Conservation (phyloP, 2,329 filamentous ascomycete species). For the Paecilomyces sp. region DNA sequence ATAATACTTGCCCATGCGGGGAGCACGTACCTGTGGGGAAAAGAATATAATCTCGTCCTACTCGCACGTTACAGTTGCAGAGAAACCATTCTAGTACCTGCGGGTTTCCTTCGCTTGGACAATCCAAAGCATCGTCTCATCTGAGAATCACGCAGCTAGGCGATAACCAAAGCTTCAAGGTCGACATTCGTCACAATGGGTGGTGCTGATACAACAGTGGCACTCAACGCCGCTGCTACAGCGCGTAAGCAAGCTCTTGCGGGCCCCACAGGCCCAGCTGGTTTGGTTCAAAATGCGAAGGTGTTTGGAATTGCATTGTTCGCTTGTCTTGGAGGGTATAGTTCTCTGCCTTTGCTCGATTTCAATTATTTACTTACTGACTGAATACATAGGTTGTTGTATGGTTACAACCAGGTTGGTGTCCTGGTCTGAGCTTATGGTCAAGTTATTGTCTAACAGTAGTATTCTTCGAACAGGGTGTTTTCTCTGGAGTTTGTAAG, state of each 20-base stretch:
- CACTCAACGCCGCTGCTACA: slow-evolving; percentile 45
- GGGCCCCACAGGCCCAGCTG: slow-evolving; percentile 46
- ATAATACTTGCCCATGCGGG: background rate
- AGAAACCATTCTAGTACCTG: background rate
- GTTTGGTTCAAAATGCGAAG: slow-evolving; percentile 53
- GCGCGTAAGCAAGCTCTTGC: slow-evolving; percentile 47
- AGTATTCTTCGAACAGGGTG: background rate
- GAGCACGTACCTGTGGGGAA: background rate
- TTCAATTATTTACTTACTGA: background rate
- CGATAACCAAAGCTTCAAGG: background rate
- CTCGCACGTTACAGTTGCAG: background rate
- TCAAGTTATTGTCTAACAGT: background rate
- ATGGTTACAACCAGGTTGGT: background rate
- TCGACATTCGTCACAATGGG: slow-evolving; percentile 13
- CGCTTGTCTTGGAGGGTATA: slow-evolving; percentile 43
- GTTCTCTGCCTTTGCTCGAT: slow-evolving; percentile 6
- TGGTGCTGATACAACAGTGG: slow-evolving; percentile 12
- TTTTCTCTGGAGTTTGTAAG: background rate
- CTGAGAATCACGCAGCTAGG: background rate
- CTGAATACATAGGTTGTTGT: background rate
- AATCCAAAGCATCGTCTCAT: background rate
- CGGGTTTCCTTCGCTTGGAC: background rate
- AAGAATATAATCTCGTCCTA: background rate
- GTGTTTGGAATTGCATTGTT: slow-evolving; percentile 57
- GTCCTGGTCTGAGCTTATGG: background rate